Evolutionary conservation across 2,329 filamentous ascomycete genomes (phyloP).

Genomic region (Ceratocystis diversiconidia): DNA sequence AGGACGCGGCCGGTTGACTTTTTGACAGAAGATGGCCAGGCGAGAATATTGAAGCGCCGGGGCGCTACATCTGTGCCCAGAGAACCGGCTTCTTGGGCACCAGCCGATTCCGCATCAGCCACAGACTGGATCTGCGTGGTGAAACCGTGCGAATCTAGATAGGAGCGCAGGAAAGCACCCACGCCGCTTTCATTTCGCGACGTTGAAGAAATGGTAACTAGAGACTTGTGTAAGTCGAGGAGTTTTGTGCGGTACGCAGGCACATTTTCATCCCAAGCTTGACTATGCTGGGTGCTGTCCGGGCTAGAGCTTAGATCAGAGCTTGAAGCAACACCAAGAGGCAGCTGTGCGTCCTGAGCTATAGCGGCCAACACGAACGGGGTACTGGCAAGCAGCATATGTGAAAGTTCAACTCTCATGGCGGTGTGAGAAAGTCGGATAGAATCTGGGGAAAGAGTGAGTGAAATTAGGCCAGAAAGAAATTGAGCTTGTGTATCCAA

Average conservation of each 20-base stretch:
- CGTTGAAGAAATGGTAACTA: constrained; percentile 16
- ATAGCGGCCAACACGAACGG: background rate
- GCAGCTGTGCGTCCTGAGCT: background rate
- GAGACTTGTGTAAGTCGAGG: constrained; percentile 15
- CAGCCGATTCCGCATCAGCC: constrained; percentile 20
- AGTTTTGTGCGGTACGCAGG: constrained; percentile 12
- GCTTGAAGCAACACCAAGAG: background rate
- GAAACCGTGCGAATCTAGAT: constrained; percentile 41
- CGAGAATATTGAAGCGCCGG: constrained; percentile 60
- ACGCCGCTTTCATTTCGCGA: constrained; percentile 30
- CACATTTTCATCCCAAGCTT: background rate
- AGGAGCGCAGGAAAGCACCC: constrained; percentile 52
- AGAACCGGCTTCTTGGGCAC: constrained; percentile 1
- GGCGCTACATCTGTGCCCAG: constrained; percentile 19
- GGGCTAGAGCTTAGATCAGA: background rate
- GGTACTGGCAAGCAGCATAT: background rate
- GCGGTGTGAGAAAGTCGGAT: too few relatives aligned
- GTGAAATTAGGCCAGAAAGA: background rate
- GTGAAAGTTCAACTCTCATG: background rate
- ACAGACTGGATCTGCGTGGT: constrained; percentile 31
- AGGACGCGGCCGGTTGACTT: constrained; percentile 43
- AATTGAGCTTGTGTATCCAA: background rate
- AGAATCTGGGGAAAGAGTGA: background rate
- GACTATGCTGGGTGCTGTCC: background rate
- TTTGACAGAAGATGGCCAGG: constrained; percentile 39